phyloP scores from a whole-genome alignment of 1,139 yeast species.

The Blastobotrys malaysiensis region DNA sequence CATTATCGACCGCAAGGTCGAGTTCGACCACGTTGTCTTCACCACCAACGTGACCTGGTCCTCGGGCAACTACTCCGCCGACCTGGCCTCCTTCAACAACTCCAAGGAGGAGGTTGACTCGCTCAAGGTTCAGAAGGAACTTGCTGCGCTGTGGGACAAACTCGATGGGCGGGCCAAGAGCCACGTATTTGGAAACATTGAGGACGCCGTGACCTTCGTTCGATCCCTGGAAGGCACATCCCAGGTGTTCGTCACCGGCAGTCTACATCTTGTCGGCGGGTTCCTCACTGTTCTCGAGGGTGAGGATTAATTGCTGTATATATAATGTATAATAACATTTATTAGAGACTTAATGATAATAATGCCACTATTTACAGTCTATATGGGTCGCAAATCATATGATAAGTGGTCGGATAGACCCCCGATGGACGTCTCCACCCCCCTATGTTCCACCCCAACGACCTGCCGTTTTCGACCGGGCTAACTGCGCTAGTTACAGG shows the following conservation, averaged over 20 bases:
- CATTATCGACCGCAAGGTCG: conserved; percentile 29
- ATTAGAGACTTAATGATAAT: no score
- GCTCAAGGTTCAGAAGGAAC: conserved; percentile 70
- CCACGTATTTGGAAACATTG: conserved; percentile 67
- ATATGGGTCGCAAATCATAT: not conserved
- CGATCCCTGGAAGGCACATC: conserved; percentile 39
- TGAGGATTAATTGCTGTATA: not conserved
- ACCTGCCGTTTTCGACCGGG: conserved; percentile 31
- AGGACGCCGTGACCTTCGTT: conserved; percentile 58
- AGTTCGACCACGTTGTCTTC: conserved; percentile 73
- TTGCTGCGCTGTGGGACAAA: conserved; percentile 64
- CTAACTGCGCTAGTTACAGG: conserved; percentile 71
- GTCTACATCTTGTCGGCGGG: conserved; percentile 92
- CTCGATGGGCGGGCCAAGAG: conserved; percentile 45
- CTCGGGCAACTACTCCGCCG: conserved; percentile 72
- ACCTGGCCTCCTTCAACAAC: conserved; percentile 77
- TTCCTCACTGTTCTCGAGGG: conserved; percentile 62
- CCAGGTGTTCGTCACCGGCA: conserved; percentile 90
- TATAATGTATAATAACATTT: not conserved
- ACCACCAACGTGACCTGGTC: conserved; percentile 92
- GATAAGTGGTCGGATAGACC: not conserved
- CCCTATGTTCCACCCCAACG: conserved; percentile 16
- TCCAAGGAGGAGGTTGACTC: conserved; percentile 72
- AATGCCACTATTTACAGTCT: no score
- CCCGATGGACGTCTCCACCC: not conserved